phyloP scores from a whole-genome alignment of 2,329 filamentous ascomycete genomes.

The Talaromyces sp. region DNA sequence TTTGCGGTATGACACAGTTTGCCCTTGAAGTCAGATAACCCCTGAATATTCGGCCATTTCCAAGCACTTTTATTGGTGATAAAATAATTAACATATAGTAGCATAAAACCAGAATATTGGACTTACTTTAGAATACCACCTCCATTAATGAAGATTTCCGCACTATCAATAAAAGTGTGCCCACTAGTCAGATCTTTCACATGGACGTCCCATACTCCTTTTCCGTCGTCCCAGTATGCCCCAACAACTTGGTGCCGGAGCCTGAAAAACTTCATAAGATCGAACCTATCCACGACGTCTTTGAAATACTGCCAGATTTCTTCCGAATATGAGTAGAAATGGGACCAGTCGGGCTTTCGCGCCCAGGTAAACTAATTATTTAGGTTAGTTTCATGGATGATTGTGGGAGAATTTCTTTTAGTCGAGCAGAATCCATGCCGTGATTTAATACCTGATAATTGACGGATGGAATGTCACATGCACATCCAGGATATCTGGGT shows the following conservation, averaged over 20 bases:
- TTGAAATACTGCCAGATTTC: conserved; percentile 5
- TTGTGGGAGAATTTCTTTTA: neutral
- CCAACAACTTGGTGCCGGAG: neutral
- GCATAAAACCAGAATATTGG: neutral
- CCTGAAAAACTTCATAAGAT: neutral
- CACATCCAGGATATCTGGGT: conserved; percentile 1
- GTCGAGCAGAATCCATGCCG: neutral
- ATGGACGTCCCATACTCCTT: neutral
- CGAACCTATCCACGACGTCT: neutral
- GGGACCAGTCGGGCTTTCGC: neutral
- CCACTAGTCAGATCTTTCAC: neutral
- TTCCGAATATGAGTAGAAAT: neutral
- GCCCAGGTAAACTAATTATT: conserved; percentile 3
- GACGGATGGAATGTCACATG: conserved; percentile 3
- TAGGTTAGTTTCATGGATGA: neutral
- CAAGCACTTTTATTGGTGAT: neutral
- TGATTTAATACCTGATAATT: conserved; percentile 2
- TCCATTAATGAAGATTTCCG: neutral
- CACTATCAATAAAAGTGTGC: neutral
- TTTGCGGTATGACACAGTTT: neutral
- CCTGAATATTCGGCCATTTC: conserved; percentile 5
- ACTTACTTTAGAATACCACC: conserved; percentile 1
- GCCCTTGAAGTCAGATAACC: neutral
- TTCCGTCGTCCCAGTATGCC: neutral
- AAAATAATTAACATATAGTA: neutral